Evolutionary conservation across 1,139 yeast species (phyloP).

Genomic region (Blastobotrys serpentis): DNA sequence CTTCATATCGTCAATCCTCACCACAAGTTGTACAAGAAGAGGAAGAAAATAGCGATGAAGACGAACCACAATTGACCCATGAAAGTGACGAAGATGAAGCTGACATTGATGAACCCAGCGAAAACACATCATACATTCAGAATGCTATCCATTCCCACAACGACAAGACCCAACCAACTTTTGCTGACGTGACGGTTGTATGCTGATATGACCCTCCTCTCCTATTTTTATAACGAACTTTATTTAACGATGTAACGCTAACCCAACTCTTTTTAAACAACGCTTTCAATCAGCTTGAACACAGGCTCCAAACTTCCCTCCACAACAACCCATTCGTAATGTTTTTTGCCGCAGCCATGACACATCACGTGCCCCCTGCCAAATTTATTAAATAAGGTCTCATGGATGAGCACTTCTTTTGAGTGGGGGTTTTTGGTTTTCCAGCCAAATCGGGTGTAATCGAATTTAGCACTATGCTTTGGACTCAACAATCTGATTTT

Average conservation of each 20-base stretch:
- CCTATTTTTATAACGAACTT: background rate
- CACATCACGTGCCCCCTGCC: slow-evolving; percentile 7
- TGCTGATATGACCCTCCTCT: background rate
- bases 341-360: slow-evolving; percentile 3
- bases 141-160: no score
- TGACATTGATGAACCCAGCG: slow-evolving; percentile 1
- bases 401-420: background rate
- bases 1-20: slow-evolving; percentile 7
- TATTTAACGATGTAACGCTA: background rate
- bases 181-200: slow-evolving; percentile 22
- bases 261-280: no score
- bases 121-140: background rate
- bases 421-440: background rate
- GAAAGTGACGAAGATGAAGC: slow-evolving; percentile 2
- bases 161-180: slow-evolving; percentile 20
- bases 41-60: slow-evolving; percentile 8
- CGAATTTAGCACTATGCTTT: slow-evolving; percentile 23
- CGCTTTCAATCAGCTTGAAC: background rate
- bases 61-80: slow-evolving; percentile 10
- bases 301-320: slow-evolving; percentile 1
- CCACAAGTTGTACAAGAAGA: slow-evolving; percentile 15
- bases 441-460: slow-evolving; percentile 17
- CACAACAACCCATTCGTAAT: slow-evolving; percentile 6
- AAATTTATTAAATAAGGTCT: background rate
- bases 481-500: slow-evolving; percentile 21